Conservation (phyloP, 495 filamentous ascomycete genomes). For the Aspergillus nidulans region DNA sequence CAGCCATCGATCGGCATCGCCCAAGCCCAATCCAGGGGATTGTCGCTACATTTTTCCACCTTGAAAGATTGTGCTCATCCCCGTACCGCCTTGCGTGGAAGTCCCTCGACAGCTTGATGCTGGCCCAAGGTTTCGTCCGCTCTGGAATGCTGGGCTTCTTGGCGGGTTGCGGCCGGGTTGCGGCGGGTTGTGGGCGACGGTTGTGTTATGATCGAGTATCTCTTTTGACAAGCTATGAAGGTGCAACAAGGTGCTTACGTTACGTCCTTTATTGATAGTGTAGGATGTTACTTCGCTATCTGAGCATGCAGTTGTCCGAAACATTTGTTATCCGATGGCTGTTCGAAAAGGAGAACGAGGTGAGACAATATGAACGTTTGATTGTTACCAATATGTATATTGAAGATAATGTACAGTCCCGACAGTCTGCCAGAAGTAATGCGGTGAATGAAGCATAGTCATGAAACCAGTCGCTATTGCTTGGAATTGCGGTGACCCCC, state of each 20-base stretch:
- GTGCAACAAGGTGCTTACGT: background rate
- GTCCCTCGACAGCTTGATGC: background rate
- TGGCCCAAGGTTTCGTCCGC: background rate
- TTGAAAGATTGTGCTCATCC: background rate
- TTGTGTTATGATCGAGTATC: background rate
- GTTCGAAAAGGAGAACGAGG: background rate
- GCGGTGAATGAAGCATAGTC: background rate
- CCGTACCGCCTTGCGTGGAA: background rate
- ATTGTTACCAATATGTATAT: conserved; percentile 5
- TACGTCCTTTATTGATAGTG: background rate
- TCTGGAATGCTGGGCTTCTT: background rate
- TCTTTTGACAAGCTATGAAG: background rate
- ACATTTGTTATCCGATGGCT: background rate
- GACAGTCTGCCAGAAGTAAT: background rate
- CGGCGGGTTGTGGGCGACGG: background rate
- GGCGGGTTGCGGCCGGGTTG: background rate
- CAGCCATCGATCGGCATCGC: background rate
- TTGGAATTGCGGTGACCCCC: background rate
- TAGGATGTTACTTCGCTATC: background rate
- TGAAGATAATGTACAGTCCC: conserved; percentile 5
- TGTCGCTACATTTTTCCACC: background rate
- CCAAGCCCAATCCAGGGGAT: background rate
- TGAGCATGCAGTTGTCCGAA: background rate
- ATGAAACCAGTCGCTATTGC: too few species aligned
- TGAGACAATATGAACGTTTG: background rate